Conservation (phyloP, 306 rosid genomes). For the Vicia sativa region DNA sequence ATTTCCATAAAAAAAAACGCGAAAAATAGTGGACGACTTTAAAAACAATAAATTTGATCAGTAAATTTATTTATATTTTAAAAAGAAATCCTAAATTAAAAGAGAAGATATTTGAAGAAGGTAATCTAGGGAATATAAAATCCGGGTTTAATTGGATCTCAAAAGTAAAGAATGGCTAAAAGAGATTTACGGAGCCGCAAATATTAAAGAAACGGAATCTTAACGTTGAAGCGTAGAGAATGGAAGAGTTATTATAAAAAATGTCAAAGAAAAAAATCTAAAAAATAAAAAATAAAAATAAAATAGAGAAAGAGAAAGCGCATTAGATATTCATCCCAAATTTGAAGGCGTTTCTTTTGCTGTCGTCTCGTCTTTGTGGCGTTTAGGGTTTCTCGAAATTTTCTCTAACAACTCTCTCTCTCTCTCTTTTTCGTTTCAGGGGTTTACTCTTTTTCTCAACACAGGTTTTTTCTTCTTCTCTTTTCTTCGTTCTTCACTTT, state of each 20-base stretch:
- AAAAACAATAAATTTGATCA: no score
- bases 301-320: slow-evolving; percentile 29
- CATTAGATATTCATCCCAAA: slow-evolving; percentile 38
- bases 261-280: slow-evolving; percentile 1
- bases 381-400: slow-evolving; percentile 45
- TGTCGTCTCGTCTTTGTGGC: slow-evolving; percentile 26
- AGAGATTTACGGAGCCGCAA: slow-evolving; percentile 30
- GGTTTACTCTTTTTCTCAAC: slow-evolving; percentile 33
- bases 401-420: slow-evolving; percentile 24
- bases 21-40: no score
- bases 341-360: slow-evolving; percentile 37
- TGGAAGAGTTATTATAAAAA: neutral
- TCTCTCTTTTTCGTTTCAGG: slow-evolving; percentile 25
- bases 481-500: neutral
- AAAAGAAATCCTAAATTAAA: neutral
- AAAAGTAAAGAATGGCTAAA: slow-evolving; percentile 1
- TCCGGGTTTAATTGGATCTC: neutral
- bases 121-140: neutral
- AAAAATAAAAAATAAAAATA: neutral
- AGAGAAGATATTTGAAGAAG: neutral
- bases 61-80: no score
- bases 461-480: slow-evolving; percentile 19
- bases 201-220: neutral
- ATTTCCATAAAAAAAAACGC: no score
- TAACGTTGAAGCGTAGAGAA: neutral